Conservation (phyloP, 2,329 filamentous ascomycete species). For the Cercospora sp. region DNA sequence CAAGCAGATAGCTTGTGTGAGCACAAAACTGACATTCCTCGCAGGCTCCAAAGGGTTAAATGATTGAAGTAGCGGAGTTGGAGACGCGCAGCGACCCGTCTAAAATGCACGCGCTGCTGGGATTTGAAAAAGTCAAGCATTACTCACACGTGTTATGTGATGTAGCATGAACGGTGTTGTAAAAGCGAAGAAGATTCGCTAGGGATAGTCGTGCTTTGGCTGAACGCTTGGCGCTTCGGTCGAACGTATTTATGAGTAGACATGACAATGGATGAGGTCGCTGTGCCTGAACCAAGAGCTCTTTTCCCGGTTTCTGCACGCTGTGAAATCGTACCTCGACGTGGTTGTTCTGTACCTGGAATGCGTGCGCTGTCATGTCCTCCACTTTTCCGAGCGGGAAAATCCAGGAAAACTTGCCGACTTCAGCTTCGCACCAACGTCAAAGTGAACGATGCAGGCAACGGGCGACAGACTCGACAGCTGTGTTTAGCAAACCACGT, state of each 20-base stretch:
- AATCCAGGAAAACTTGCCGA: not conserved
- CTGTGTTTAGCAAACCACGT: not conserved
- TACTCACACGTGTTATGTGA: conserved; percentile 30
- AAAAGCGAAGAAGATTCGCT: conserved; percentile 29
- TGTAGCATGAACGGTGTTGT: conserved; percentile 32
- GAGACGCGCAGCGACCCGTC: conserved; percentile 23
- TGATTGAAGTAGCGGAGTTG: conserved; percentile 16
- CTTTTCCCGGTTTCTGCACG: not conserved
- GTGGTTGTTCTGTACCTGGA: conserved; percentile 3
- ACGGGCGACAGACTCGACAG: not conserved
- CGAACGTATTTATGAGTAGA: conserved; percentile 31
- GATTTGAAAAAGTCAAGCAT: conserved; percentile 16
- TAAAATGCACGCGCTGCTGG: conserved; percentile 20
- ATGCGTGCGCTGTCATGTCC: not conserved
- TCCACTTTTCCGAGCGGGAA: not conserved
- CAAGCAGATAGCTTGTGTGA: not conserved
- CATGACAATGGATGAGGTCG: conserved; percentile 25
- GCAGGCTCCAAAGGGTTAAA: conserved; percentile 57
- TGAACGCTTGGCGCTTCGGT: conserved; percentile 26
- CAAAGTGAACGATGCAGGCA: not conserved
- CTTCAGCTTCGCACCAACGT: not conserved
- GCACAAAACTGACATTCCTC: not conserved
- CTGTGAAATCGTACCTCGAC: not conserved
- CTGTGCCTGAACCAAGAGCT: conserved; percentile 19
- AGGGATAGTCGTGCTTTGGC: conserved; percentile 32